Conservation (phyloP, 768 basidiomycete species). For the Paxillus ammoniavirescens region DNA sequence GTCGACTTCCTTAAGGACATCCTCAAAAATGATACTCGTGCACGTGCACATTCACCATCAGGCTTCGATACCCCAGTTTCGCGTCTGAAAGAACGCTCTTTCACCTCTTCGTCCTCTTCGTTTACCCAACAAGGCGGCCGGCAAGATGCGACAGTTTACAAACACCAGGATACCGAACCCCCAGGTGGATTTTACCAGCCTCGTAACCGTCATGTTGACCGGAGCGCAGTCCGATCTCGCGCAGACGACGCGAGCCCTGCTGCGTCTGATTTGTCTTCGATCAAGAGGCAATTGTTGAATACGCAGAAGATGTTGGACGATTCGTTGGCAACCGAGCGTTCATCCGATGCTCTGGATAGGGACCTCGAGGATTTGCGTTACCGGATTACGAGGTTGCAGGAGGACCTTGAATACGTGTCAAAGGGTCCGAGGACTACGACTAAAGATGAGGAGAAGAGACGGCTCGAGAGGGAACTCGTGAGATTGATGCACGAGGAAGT, state of each 20-base stretch:
- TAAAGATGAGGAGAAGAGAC: conserved; percentile 83
- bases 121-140: conserved; percentile 51
- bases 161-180: conserved; percentile 66
- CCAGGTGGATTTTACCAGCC: conserved; percentile 75
- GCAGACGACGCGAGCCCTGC: conserved; percentile 62
- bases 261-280: conserved; percentile 73
- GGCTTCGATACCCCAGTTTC: conserved; percentile 54
- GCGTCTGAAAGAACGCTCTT: conserved; percentile 67
- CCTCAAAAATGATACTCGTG: conserved; percentile 81
- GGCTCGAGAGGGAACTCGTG: conserved; percentile 85
- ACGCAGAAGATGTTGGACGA: conserved; percentile 81
- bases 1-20: conserved; percentile 88
- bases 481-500: conserved; percentile 86
- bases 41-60: conserved; percentile 63
- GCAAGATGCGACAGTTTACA: conserved; percentile 91
- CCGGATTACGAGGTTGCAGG: conserved; percentile 81
- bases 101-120: conserved; percentile 49
- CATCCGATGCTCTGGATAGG: conserved; percentile 88
- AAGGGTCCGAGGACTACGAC: conserved; percentile 67
- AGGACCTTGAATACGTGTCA: conserved; percentile 86
- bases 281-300: conserved; percentile 79
- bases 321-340: conserved; percentile 63
- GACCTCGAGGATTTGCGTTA: conserved; percentile 87
- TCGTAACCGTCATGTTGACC: conserved; percentile 79
- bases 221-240: conserved; percentile 73